These are phyloP conservation scores for Sarcocystis neurona DNA, from an alignment of 169 alveolate genomes.

Conservation along the genomic window DNA sequence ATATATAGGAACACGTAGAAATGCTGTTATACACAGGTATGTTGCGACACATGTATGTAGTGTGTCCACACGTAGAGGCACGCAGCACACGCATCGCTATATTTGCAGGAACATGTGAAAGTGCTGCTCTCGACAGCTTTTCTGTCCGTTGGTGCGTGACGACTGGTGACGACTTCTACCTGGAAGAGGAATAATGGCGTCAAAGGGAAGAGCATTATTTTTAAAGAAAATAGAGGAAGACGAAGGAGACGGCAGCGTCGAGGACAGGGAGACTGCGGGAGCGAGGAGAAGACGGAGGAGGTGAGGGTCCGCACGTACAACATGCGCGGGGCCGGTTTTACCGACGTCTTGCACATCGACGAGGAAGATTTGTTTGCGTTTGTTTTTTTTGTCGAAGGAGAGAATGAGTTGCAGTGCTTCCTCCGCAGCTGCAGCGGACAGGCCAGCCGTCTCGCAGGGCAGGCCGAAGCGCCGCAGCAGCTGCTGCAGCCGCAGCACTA, in stretches of 20 bases:
- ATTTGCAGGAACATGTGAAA: too few relatives aligned
- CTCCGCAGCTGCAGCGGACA: neutral
- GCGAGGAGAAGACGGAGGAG: neutral
- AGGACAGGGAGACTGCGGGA: neutral
- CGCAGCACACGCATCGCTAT: too few relatives aligned
- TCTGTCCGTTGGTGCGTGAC: neutral
- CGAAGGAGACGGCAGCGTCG: neutral
- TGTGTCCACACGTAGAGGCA: too few relatives aligned
- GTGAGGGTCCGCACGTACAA: neutral
- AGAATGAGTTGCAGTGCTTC: neutral
- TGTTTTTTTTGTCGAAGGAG: conserved; percentile 37
- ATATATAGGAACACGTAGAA: too few relatives aligned
- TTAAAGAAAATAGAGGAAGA: neutral
- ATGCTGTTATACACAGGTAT: too few relatives aligned
- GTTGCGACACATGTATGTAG: too few relatives aligned
- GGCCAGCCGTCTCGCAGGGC: neutral
- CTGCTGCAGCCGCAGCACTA: neutral
- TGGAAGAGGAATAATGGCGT: neutral
- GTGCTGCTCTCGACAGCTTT: neutral
- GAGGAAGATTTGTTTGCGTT: neutral
- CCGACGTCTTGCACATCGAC: conserved; percentile 23
- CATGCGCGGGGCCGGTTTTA: neutral
- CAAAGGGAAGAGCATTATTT: neutral
- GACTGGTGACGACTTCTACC: neutral
- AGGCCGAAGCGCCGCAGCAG: conserved; percentile 23